Evolutionary conservation across 2,329 filamentous ascomycete species (phyloP).

Genomic region (Cucurbitaria berberidis): DNA sequence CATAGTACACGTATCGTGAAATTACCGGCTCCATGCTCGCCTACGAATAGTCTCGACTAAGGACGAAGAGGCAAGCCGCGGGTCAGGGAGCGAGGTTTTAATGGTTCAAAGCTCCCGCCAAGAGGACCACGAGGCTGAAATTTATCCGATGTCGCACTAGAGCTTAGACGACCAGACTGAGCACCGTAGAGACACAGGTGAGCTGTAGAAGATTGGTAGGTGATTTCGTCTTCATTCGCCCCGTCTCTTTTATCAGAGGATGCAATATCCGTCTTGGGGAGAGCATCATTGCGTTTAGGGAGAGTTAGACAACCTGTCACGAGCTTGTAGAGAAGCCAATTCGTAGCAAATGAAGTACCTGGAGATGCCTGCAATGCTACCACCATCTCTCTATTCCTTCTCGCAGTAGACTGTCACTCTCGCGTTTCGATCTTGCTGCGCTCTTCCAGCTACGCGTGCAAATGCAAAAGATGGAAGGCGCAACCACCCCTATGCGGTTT

Average conservation of each 20-base stretch:
- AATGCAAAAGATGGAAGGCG: constrained; percentile 8
- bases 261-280: neutral
- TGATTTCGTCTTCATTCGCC: neutral
- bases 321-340: no score
- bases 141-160: neutral
- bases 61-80: neutral
- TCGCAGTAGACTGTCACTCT: neutral
- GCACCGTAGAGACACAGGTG: neutral
- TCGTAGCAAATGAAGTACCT: no score
- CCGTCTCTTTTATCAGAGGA: neutral
- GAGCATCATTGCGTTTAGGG: no score
- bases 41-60: neutral
- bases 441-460: neutral
- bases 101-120: neutral
- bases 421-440: neutral
- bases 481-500: constrained; percentile 7
- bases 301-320: no score
- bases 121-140: neutral
- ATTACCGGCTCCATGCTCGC: neutral
- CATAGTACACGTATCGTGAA: constrained; percentile 20
- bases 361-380: no score
- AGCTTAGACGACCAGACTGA: neutral
- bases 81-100: neutral
- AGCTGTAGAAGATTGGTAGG: neutral
- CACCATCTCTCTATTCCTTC: neutral